A percentile compares a stretch with the other conserved stretches of the same genome.
Conservation (phyloP, 1,139 yeast species). For the Yamadazyma siamensis region DNA sequence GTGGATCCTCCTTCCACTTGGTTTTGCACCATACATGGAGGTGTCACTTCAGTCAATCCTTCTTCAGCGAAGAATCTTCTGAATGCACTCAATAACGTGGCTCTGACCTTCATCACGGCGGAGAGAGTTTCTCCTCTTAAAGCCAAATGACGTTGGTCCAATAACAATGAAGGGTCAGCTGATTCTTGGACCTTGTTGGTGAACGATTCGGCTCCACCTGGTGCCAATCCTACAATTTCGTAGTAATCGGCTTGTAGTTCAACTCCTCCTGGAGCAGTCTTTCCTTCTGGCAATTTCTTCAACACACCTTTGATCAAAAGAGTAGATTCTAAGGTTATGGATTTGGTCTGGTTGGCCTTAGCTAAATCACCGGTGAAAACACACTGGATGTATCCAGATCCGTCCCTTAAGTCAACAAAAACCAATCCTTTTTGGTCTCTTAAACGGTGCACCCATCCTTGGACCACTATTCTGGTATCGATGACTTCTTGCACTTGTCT, state of each 20-base stretch:
- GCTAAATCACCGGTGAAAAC: slow-evolving; percentile 91
- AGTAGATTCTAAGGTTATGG: slow-evolving; percentile 86
- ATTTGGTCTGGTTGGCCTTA: slow-evolving; percentile 78
- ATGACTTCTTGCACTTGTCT: slow-evolving; percentile 48
- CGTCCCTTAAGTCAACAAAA: slow-evolving; percentile 91
- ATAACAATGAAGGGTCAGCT: slow-evolving; percentile 87
- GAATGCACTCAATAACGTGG: slow-evolving; percentile 66
- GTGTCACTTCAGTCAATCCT: slow-evolving; percentile 85
- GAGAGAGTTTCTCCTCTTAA: slow-evolving; percentile 93
- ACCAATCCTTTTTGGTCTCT: slow-evolving; percentile 91
- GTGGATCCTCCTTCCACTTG: slow-evolving; percentile 99
- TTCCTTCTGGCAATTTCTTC: slow-evolving; percentile 88
- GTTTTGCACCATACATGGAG: slow-evolving; percentile 99
- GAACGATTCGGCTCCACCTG: slow-evolving; percentile 93
- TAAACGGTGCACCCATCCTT: slow-evolving; percentile 96
- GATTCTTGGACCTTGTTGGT: slow-evolving; percentile 91
- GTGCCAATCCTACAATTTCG: slow-evolving; percentile 87
- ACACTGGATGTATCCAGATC: slow-evolving; percentile 86
- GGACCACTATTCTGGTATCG: slow-evolving; percentile 66
- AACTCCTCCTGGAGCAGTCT: slow-evolving; percentile 96
- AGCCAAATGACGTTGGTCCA: slow-evolving; percentile 93
- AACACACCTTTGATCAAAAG: slow-evolving; percentile 77
- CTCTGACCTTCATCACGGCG: slow-evolving; percentile 95
- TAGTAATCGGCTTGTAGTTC: slow-evolving; percentile 90
- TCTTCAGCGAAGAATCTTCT: slow-evolving; percentile 78